These are phyloP conservation scores for Stipa capillata DNA, from an alignment of 176 grass and related monocot genomes.

Conservation along the genomic window DNA sequence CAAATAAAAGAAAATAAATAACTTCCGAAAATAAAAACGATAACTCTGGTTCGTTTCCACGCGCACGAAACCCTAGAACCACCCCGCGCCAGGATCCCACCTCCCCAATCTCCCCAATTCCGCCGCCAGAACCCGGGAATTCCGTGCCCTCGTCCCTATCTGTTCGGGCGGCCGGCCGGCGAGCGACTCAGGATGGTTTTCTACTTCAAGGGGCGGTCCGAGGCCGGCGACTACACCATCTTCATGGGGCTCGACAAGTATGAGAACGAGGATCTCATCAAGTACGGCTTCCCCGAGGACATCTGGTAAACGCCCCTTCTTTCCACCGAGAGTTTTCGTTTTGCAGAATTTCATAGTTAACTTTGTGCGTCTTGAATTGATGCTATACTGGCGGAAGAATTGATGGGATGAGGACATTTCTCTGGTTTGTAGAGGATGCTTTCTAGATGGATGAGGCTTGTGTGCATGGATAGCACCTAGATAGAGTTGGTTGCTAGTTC, in stretches of 20 bases:
- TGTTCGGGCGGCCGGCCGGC: conserved; percentile 16
- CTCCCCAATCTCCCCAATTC: not conserved
- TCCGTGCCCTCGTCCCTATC: too few relatives aligned
- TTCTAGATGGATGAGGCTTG: not conserved
- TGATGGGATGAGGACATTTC: not conserved
- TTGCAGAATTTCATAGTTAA: not conserved
- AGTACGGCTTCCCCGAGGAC: conserved; percentile 89
- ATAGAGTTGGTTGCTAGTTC: not conserved
- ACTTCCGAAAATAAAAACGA: not conserved
- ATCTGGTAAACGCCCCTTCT: conserved; percentile 48
- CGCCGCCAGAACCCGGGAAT: conserved; percentile 14
- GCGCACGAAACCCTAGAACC: conserved; percentile 36
- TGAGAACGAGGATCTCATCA: conserved; percentile 97
- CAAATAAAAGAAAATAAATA: not conserved
- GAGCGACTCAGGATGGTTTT: conserved; percentile 61
- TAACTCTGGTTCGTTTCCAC: conserved; percentile 28
- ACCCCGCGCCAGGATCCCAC: not conserved
- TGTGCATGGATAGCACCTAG: not conserved
- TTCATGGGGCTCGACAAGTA: conserved; percentile 92
- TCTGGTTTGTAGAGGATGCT: not conserved
- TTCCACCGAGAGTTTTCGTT: not conserved
- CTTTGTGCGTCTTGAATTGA: not conserved
- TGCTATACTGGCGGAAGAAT: not conserved
- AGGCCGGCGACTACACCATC: conserved; percentile 83
- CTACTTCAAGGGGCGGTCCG: conserved; percentile 94